phyloP scores from a whole-genome alignment of 2,329 filamentous ascomycete genomes.

The Trichoderma semiorbis region DNA sequence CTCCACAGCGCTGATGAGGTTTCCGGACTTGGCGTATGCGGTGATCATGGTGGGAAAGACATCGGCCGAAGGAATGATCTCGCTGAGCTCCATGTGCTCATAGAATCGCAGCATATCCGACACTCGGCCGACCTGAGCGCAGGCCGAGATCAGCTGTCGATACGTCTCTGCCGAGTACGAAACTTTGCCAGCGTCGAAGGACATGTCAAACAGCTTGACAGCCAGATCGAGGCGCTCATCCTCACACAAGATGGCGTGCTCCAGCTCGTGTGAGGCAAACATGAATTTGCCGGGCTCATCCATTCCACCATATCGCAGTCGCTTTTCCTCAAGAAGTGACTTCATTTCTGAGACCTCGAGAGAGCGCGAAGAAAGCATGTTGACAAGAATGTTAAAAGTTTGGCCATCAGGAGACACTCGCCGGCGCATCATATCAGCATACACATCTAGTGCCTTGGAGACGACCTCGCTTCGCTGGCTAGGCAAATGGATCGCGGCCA shows the following conservation, averaged over 20 bases:
- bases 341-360: conserved; percentile 74
- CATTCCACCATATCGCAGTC: conserved; percentile 79
- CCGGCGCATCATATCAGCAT: conserved; percentile 90
- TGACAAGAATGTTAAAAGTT: conserved; percentile 85
- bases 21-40: conserved; percentile 79
- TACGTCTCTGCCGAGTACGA: conserved; percentile 81
- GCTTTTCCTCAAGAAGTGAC: conserved; percentile 72
- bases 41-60: conserved; percentile 93
- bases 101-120: conserved; percentile 89
- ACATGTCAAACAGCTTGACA: conserved; percentile 78
- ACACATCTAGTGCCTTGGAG: conserved; percentile 89
- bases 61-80: conserved; percentile 69
- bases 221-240: conserved; percentile 85
- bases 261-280: conserved; percentile 81
- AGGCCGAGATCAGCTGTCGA: conserved; percentile 79
- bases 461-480: conserved; percentile 77
- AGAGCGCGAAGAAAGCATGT: conserved; percentile 74
- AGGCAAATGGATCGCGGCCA: conserved; percentile 80
- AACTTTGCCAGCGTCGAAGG: conserved; percentile 58
- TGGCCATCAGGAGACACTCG: conserved; percentile 76
- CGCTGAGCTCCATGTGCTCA: conserved; percentile 81
- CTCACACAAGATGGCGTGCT: conserved; percentile 80
- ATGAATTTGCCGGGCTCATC: conserved; percentile 82
- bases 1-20: conserved; percentile 83
- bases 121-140: conserved; percentile 74